These are phyloP conservation scores for Vitis hybrid DNA, from an alignment of 177 flowering plant species.

Conservation along the genomic window DNA sequence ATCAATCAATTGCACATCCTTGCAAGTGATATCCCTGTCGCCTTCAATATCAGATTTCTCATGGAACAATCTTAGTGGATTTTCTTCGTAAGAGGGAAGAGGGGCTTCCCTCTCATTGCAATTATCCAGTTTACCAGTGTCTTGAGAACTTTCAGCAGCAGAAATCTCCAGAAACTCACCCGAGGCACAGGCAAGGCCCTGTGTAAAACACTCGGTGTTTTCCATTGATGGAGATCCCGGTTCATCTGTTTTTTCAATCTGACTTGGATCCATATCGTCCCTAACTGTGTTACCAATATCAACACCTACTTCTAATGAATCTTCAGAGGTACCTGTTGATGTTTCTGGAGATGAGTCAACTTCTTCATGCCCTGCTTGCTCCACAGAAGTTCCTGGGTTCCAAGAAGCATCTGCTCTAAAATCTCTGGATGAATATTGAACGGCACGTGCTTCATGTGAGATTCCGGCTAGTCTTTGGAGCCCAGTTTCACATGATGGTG, in stretches of 20 bases:
- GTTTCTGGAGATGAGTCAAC: slow-evolving; percentile 25
- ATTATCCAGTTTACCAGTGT: slow-evolving; percentile 14
- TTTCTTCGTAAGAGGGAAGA: slow-evolving; percentile 6
- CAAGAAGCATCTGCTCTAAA: slow-evolving; percentile 20
- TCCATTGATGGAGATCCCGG: slow-evolving; percentile 18
- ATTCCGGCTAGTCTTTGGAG: slow-evolving; percentile 16
- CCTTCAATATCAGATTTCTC: slow-evolving; percentile 5
- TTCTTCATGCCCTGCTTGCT: slow-evolving; percentile 18
- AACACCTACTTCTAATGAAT: slow-evolving; percentile 28
- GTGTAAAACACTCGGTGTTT: slow-evolving; percentile 12
- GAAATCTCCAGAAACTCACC: slow-evolving; percentile 23
- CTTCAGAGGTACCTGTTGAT: slow-evolving; percentile 28
- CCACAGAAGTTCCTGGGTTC: slow-evolving; percentile 19
- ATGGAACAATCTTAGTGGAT: not conserved
- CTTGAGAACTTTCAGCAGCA: slow-evolving; percentile 25
- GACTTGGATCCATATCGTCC: slow-evolving; percentile 3
- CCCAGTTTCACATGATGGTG: slow-evolving; percentile 25
- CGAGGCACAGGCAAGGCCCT: slow-evolving; percentile 24
- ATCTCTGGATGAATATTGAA: slow-evolving; percentile 21
- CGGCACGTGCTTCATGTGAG: slow-evolving; percentile 15
- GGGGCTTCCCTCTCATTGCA: slow-evolving; percentile 17
- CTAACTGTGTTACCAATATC: slow-evolving; percentile 16
- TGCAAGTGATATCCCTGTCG: not conserved
- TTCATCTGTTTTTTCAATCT: slow-evolving; percentile 14
- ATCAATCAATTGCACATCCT: slow-evolving; percentile 14